Conservation (phyloP, 1,139 yeast species). For the Geotrichum carabidarum region DNA sequence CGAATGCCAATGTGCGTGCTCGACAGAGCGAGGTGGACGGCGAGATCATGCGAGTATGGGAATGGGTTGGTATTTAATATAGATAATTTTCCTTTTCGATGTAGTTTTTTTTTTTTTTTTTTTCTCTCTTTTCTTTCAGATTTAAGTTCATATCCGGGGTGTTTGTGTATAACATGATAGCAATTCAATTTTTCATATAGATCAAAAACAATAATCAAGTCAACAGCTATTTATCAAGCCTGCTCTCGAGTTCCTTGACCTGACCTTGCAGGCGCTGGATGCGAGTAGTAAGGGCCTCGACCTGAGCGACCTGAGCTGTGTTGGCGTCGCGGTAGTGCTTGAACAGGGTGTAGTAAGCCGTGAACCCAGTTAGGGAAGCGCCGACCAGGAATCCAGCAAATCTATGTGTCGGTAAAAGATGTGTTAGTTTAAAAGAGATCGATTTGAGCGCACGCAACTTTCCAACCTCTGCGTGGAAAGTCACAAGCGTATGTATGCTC, state of each 20-base stretch:
- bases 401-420: conserved; percentile 34
- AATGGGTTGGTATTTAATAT: conserved; percentile 55
- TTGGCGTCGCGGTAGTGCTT: conserved; percentile 74
- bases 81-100: neutral
- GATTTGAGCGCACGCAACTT: neutral
- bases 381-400: conserved; percentile 74
- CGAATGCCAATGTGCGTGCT: conserved; percentile 51
- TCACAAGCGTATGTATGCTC: no score
- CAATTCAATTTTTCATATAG: no score
- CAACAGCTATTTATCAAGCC: conserved; percentile 20
- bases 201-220: neutral
- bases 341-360: conserved; percentile 68
- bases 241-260: conserved; percentile 34
- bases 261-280: conserved; percentile 60
- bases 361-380: conserved; percentile 65
- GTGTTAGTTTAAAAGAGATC: neutral
- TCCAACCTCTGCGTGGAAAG: no score
- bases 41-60: conserved; percentile 85
- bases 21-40: conserved; percentile 71
- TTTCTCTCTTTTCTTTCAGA: neutral
- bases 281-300: conserved; percentile 61
- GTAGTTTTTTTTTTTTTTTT: neutral
- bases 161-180: no score
- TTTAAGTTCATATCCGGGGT: neutral
- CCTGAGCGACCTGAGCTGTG: conserved; percentile 68